These are phyloP conservation scores for Leptomonas seymouri DNA, from an alignment of 208 protist species.

Conservation along the genomic window DNA sequence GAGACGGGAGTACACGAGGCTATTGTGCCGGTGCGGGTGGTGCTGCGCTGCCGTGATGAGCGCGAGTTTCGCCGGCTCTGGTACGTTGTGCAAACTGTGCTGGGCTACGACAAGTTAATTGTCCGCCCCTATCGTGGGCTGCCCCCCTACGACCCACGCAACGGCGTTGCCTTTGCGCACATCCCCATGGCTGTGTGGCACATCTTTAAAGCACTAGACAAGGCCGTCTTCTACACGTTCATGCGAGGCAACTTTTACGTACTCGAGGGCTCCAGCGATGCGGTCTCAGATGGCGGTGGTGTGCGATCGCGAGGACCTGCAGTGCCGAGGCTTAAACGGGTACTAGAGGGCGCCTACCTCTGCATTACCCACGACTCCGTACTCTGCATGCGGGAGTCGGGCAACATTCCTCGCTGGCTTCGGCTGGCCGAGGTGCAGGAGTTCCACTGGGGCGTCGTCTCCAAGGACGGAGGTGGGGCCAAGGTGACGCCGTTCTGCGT, in stretches of 20 bases:
- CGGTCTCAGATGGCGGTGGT: not conserved
- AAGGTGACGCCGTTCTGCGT: conserved; percentile 36
- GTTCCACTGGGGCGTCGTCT: conserved; percentile 41
- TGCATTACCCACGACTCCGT: conserved; percentile 64
- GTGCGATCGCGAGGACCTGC: not conserved
- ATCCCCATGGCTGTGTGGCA: conserved; percentile 58
- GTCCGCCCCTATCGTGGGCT: conserved; percentile 49
- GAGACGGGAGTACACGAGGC: not conserved
- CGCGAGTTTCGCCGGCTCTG: conserved; percentile 54
- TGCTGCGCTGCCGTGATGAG: conserved; percentile 49
- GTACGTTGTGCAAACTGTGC: conserved; percentile 50
- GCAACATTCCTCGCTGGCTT: conserved; percentile 58
- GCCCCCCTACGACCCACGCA: conserved; percentile 68
- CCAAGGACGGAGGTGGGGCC: not conserved
- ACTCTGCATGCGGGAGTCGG: conserved; percentile 48
- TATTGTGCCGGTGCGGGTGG: conserved; percentile 19
- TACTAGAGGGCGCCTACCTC: conserved; percentile 38
- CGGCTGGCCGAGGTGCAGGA: conserved; percentile 36
- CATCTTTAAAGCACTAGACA: conserved; percentile 52
- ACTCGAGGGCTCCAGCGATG: conserved; percentile 8
- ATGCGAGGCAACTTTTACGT: conserved; percentile 41
- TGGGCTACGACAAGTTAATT: conserved; percentile 61
- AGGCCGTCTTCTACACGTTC: conserved; percentile 63
- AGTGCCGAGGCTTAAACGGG: conserved; percentile 11
- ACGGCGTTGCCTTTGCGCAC: conserved; percentile 55